A percentile compares a stretch with the other conserved stretches of the same genome.
Conservation (phyloP, 1,284 basidiomycete species). For the Trametes versicolor region DNA sequence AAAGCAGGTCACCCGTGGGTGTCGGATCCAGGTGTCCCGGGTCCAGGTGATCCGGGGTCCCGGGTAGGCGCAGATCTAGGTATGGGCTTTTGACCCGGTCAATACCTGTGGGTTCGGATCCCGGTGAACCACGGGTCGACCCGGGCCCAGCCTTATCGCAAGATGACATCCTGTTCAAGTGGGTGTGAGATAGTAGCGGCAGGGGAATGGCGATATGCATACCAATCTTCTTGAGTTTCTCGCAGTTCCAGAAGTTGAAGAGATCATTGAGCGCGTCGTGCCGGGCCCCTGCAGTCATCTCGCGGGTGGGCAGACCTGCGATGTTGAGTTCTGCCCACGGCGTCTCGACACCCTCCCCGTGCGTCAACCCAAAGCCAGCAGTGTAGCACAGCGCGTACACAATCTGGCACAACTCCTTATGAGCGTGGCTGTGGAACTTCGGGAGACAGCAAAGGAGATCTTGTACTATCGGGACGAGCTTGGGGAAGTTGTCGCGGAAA, state of each 20-base stretch:
- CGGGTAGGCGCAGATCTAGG: no score
- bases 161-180: no score
- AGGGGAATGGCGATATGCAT: no score
- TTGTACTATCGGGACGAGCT: not conserved
- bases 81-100: no score
- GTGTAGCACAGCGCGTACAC: slow-evolving; percentile 16
- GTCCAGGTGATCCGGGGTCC: no score
- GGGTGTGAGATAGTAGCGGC: no score
- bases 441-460: not conserved
- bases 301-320: slow-evolving; percentile 7
- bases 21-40: no score
- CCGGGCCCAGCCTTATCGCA: no score
- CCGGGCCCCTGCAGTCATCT: slow-evolving; percentile 21
- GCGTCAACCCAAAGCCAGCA: not conserved
- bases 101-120: no score
- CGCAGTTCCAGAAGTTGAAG: slow-evolving; percentile 9
- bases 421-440: slow-evolving; percentile 15
- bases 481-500: not conserved
- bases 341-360: slow-evolving; percentile 20
- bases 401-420: slow-evolving; percentile 15
- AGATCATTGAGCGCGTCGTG: slow-evolving; percentile 9
- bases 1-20: no score
- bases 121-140: no score
- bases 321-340: slow-evolving; percentile 18
- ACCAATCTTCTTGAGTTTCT: not conserved